phyloP scores from a whole-genome alignment of 2,329 filamentous ascomycete species.

The Basipetospora sp. region DNA sequence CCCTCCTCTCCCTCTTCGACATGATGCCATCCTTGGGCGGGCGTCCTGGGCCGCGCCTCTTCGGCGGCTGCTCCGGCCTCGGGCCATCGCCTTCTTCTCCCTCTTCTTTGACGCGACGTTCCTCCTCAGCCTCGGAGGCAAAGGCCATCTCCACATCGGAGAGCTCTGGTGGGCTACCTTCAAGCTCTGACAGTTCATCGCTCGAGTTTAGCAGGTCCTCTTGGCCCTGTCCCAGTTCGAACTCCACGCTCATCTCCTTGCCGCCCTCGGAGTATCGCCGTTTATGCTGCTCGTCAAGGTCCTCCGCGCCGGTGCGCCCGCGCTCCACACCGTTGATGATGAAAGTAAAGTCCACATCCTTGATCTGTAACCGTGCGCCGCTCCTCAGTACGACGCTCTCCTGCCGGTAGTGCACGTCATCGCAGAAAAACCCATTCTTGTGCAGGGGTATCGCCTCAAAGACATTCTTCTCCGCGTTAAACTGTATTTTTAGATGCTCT shows the following conservation, averaged over 20 bases:
- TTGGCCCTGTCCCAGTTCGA: slow-evolving; percentile 46
- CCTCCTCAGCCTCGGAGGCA: slow-evolving; percentile 16
- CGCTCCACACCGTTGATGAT: slow-evolving; percentile 48
- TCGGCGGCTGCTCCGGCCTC: slow-evolving; percentile 28
- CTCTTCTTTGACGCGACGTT: slow-evolving; percentile 7
- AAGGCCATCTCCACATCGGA: slow-evolving; percentile 16
- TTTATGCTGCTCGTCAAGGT: slow-evolving; percentile 34
- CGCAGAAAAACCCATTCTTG: slow-evolving; percentile 55
- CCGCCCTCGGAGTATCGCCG: slow-evolving; percentile 39
- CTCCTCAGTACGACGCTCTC: slow-evolving; percentile 44
- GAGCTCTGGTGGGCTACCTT: slow-evolving; percentile 25
- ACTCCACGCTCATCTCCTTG: slow-evolving; percentile 61
- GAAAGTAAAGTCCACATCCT: slow-evolving; percentile 54
- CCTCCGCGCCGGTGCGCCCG: slow-evolving; percentile 44
- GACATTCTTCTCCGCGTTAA: slow-evolving; percentile 44
- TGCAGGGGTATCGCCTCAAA: slow-evolving; percentile 51
- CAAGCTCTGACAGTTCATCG: slow-evolving; percentile 33
- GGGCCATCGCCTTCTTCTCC: background rate
- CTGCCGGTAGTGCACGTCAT: slow-evolving; percentile 43
- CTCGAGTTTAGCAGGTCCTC: slow-evolving; percentile 43
- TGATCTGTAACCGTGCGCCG: slow-evolving; percentile 55
- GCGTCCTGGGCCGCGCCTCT: slow-evolving; percentile 62
- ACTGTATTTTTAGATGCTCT: slow-evolving; percentile 58
- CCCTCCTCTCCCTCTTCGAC: slow-evolving; percentile 59
- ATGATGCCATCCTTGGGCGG: slow-evolving; percentile 73